A percentile compares a stretch with the other conserved stretches of the same genome.
phyloP scores from a whole-genome alignment of 2,329 filamentous ascomycete species.

The Coniochaeta prunicola region DNA sequence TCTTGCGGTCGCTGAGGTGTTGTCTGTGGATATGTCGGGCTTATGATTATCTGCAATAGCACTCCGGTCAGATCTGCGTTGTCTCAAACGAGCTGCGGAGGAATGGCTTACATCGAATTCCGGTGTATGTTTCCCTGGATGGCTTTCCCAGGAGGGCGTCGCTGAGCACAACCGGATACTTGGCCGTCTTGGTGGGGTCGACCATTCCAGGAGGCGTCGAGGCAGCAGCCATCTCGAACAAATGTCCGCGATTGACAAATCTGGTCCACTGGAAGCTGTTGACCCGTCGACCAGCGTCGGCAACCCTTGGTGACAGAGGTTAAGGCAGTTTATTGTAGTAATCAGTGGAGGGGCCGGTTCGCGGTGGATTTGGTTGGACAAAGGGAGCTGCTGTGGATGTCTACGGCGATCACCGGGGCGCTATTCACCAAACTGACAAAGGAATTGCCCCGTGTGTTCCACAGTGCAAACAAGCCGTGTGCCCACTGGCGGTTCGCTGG shows the following conservation, averaged over 20 bases:
- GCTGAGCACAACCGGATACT: conserved; percentile 58
- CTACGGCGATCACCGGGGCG: background rate
- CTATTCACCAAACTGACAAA: background rate
- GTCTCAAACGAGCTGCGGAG: background rate
- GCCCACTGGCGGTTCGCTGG: background rate
- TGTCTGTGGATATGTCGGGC: conserved; percentile 41
- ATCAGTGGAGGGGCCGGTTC: background rate
- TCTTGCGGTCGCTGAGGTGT: conserved; percentile 39
- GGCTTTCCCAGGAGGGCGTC: conserved; percentile 51
- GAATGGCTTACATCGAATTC: conserved; percentile 46
- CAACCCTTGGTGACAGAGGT: background rate
- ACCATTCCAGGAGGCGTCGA: conserved; percentile 27
- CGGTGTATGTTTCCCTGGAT: conserved; percentile 51
- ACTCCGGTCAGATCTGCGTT: conserved; percentile 7
- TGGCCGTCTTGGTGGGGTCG: conserved; percentile 52
- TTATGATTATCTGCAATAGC: conserved; percentile 53
- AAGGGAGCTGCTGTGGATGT: background rate
- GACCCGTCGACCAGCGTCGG: background rate
- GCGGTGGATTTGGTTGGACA: background rate
- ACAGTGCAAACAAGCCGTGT: background rate
- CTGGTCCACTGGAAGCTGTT: background rate
- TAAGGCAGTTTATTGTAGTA: background rate
- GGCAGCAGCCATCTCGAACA: conserved; percentile 8
- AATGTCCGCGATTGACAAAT: background rate
- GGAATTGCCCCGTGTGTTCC: background rate